A percentile compares a stretch with the other conserved stretches of the same genome.
These are phyloP conservation scores for Xylaria sp. DNA, from an alignment of 2,329 filamentous ascomycete genomes.

Conservation along the genomic window DNA sequence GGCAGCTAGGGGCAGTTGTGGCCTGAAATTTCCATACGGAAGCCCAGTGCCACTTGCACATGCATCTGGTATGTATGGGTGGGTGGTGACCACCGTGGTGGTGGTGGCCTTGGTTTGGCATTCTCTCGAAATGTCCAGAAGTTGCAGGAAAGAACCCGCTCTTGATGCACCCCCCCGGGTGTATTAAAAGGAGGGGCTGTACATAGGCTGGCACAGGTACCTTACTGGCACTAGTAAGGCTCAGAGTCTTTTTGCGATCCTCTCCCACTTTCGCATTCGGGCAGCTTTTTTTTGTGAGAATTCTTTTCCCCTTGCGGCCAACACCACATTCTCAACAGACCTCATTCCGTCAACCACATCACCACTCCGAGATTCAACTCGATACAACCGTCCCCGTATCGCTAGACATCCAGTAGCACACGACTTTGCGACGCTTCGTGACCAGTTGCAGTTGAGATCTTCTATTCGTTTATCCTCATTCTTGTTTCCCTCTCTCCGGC, in stretches of 20 bases:
- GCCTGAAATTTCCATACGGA: too few species aligned
- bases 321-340: constrained; percentile 20
- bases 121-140: constrained; percentile 36
- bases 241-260: constrained; percentile 19
- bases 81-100: too few species aligned
- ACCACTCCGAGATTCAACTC: constrained; percentile 10
- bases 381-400: constrained; percentile 5
- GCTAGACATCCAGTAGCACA: constrained; percentile 9
- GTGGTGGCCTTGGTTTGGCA: background rate
- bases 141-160: constrained; percentile 19
- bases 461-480: constrained; percentile 25
- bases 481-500: constrained; percentile 38
- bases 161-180: constrained; percentile 18
- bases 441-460: constrained; percentile 20
- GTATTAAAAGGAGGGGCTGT: constrained; percentile 30
- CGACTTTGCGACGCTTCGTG: constrained; percentile 22
- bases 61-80: background rate
- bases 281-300: constrained; percentile 33
- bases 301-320: constrained; percentile 15
- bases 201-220: too few species aligned
- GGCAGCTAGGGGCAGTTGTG: background rate
- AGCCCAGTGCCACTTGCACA: too few species aligned
- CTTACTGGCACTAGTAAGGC: constrained; percentile 19
- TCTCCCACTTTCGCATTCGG: constrained; percentile 31
- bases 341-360: constrained; percentile 5